A percentile compares a stretch with the other conserved stretches of the same genome.
phyloP scores from a whole-genome alignment of 768 basidiomycete genomes.

The Lactifluus rugatus region DNA sequence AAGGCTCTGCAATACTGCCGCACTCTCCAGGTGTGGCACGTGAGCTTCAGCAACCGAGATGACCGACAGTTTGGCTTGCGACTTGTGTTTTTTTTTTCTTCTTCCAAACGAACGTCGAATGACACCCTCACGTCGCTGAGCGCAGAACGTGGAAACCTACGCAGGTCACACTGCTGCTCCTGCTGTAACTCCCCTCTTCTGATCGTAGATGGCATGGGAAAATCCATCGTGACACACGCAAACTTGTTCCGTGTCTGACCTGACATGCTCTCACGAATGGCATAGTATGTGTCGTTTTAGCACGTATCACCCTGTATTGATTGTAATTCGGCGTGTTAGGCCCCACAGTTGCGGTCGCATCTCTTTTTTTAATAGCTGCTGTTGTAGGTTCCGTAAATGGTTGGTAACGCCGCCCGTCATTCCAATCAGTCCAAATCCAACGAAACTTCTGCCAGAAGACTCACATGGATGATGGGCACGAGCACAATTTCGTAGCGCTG shows the following conservation, averaged over 20 bases:
- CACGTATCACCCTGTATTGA: neutral
- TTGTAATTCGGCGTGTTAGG: slow-evolving; percentile 7
- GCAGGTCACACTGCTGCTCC: neutral
- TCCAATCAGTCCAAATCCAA: neutral
- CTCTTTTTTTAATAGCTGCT: neutral
- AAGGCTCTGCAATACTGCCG: too few species aligned
- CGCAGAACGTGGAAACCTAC: too few species aligned
- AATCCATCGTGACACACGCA: neutral
- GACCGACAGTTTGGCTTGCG: neutral
- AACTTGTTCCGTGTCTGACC: neutral
- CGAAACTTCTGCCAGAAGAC: neutral
- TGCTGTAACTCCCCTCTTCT: neutral
- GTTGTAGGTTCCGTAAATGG: neutral
- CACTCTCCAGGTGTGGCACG: too few species aligned
- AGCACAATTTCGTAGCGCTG: neutral
- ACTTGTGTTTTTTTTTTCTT: neutral
- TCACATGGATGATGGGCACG: neutral
- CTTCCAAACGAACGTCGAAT: neutral
- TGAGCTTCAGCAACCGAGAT: too few species aligned
- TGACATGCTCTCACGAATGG: neutral
- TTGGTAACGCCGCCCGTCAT: neutral
- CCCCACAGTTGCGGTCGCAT: neutral
- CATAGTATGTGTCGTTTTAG: neutral
- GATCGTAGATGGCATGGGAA: slow-evolving; percentile 4
- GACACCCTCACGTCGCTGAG: too few species aligned